Evolutionary conservation across 768 basidiomycete genomes (phyloP).

Genomic region (Boletus eberwhitei): DNA sequence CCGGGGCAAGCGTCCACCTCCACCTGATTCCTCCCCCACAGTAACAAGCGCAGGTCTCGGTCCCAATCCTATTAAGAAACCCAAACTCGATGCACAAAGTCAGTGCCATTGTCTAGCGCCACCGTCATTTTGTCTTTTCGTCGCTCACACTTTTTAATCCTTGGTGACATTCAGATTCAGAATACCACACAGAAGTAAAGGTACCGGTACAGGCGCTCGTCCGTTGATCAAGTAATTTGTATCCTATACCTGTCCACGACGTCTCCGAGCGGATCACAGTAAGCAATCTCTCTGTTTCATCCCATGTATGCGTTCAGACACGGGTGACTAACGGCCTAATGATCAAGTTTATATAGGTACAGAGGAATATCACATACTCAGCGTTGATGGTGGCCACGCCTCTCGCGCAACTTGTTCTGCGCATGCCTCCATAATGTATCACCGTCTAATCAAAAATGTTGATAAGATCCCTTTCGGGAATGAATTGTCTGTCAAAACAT

Average conservation of each 20-base stretch:
- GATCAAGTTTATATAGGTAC: constrained; percentile 1
- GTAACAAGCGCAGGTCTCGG: constrained; percentile 33
- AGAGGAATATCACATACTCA: not conserved
- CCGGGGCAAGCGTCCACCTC: constrained; percentile 51
- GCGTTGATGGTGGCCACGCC: not conserved
- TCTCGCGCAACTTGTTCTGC: not conserved
- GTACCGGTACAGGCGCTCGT: constrained; percentile 36
- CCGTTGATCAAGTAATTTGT: constrained; percentile 40
- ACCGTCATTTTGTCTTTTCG: not conserved
- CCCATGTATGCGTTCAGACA: not conserved
- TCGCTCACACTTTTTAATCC: not conserved
- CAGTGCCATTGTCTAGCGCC: constrained; percentile 8
- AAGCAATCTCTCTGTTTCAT: constrained; percentile 8
- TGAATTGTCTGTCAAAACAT: not conserved
- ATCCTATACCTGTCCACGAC: not conserved
- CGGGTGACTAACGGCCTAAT: constrained; percentile 9
- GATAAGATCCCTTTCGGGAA: not conserved
- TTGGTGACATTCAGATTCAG: not conserved
- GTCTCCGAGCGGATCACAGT: constrained; percentile 5
- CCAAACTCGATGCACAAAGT: constrained; percentile 37
- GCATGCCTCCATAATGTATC: constrained; percentile 6
- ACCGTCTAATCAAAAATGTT: not conserved
- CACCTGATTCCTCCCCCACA: constrained; percentile 38
- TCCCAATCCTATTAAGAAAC: constrained; percentile 36
- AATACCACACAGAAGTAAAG: constrained; percentile 47